A percentile compares a stretch with the other conserved stretches of the same genome.
phyloP scores from a whole-genome alignment of 2,329 filamentous ascomycete genomes.

The Furcasterigmium furcatum region DNA sequence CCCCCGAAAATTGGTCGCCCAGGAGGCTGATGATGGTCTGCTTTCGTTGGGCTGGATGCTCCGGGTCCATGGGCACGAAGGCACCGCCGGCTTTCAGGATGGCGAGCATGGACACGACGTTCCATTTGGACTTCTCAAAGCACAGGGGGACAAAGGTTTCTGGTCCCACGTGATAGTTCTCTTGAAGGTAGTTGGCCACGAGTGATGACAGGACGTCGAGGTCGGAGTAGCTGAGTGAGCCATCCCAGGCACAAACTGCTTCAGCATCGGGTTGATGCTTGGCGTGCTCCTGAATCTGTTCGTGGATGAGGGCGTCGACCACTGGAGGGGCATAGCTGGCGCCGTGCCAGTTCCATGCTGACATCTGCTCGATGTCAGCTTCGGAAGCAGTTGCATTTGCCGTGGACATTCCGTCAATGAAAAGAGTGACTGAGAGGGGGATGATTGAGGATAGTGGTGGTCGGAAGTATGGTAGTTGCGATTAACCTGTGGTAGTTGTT shows the following conservation, averaged over 20 bases:
- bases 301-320: conserved; percentile 11
- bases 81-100: conserved; percentile 20
- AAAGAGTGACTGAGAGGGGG: too few relatives aligned
- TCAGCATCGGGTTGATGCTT: conserved; percentile 5
- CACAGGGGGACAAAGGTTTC: conserved; percentile 18
- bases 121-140: conserved; percentile 23
- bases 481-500: too few relatives aligned
- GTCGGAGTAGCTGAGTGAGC: conserved; percentile 8
- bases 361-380: not conserved
- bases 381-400: not conserved
- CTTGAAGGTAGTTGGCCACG: conserved; percentile 1
- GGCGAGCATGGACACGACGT: conserved; percentile 16
- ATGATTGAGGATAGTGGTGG: too few relatives aligned
- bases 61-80: conserved; percentile 16
- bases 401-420: too few relatives aligned
- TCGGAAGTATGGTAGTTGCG: too few relatives aligned
- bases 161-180: not conserved
- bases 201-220: conserved; percentile 3
- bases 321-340: not conserved
- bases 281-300: conserved; percentile 12
- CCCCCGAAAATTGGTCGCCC: not conserved
- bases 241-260: conserved; percentile 15
- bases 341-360: conserved; percentile 1
- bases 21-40: not conserved
- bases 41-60: conserved; percentile 7